Base-by-base conservation (phyloP, 192 early-diverging fungal species). In the Entomortierella lignicola region DNA sequence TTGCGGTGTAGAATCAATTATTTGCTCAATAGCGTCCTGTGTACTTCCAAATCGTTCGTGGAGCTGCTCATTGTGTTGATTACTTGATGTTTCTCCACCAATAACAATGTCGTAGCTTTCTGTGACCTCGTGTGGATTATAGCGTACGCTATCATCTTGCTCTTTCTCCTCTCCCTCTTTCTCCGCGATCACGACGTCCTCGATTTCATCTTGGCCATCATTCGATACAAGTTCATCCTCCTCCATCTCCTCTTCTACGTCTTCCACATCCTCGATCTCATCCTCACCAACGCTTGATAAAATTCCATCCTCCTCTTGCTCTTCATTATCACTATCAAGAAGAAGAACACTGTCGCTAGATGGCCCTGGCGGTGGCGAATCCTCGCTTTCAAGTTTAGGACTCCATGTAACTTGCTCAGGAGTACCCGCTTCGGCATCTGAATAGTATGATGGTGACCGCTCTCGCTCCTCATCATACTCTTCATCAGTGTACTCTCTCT, bases 71-170 rank as follows among this genome's bases (percentile, higher is more conserved):
- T n/a, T n/a, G n/a, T n/a, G n/a, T n/a, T n/a, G n/a, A n/a, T n/a
- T n/a, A n/a, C n/a, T n/a, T n/a, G n/a, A n/a, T n/a, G n/a, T n/a
- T n/a, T n/a, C n/a, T n/a, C n/a, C n/a, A n/a, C n/a, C n/a, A n/a
- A n/a, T n/a, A n/a, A n/a, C n/a, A n/a, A n/a, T n/a, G n/a, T n/a
- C n/a, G n/a, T n/a, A n/a, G n/a, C n/a, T n/a, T n/a, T n/a, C n/a
- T n/a, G n/a, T n/a, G n/a, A n/a, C n/a, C n/a, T n/a, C n/a, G n/a
- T n/a, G n/a, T n/a, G n/a, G n/a, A n/a, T n/a, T n/a, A n/a, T n/a
- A n/a, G n/a, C n/a, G n/a, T n/a, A n/a, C 58, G 21, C 17, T 41
- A 42, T 60, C 58, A 26, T 43, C 17, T 37, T 57, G 31, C 31
- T 57, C 55, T 12, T 54, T 25, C 12, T 54, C 52, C 23, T 54